These are phyloP conservation scores for Naganishia sp. DNA, from an alignment of 1,284 basidiomycete species.

Conservation along the genomic window DNA sequence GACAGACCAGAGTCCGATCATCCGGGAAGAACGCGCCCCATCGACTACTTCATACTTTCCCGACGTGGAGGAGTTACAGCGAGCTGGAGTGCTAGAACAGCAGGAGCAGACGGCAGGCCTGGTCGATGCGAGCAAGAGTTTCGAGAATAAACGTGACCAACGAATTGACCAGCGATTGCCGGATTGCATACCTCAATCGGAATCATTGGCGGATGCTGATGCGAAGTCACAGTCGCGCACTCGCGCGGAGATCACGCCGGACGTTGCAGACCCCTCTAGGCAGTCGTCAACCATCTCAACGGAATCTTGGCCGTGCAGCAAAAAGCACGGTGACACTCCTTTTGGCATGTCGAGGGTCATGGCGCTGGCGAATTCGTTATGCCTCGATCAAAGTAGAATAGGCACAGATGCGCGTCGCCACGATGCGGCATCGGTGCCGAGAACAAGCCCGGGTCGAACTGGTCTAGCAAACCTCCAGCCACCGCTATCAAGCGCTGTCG, in stretches of 20 bases:
- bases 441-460: not conserved
- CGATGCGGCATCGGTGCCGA: not conserved
- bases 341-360: conserved; percentile 9
- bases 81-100: not conserved
- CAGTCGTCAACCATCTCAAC: not conserved
- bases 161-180: too few species aligned
- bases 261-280: not conserved
- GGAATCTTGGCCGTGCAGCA: conserved; percentile 14
- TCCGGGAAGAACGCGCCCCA: not conserved
- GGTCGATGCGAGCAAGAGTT: too few species aligned
- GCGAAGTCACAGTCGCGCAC: not conserved
- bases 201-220: too few species aligned
- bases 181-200: too few species aligned
- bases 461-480: not conserved
- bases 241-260: not conserved
- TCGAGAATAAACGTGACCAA: too few species aligned
- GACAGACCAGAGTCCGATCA: not conserved
- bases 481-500: not conserved
- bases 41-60: conserved; percentile 15
- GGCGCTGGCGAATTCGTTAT: conserved; percentile 7
- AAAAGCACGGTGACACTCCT: conserved; percentile 18
- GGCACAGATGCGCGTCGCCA: not conserved
- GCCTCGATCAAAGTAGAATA: not conserved
- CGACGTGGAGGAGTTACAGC: not conserved
- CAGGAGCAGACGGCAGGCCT: too few species aligned